A percentile compares a stretch with the other conserved stretches of the same genome.
These are phyloP conservation scores for Pyracantha coccinea DNA, from an alignment of 331 rosid species.

Conservation along the genomic window DNA sequence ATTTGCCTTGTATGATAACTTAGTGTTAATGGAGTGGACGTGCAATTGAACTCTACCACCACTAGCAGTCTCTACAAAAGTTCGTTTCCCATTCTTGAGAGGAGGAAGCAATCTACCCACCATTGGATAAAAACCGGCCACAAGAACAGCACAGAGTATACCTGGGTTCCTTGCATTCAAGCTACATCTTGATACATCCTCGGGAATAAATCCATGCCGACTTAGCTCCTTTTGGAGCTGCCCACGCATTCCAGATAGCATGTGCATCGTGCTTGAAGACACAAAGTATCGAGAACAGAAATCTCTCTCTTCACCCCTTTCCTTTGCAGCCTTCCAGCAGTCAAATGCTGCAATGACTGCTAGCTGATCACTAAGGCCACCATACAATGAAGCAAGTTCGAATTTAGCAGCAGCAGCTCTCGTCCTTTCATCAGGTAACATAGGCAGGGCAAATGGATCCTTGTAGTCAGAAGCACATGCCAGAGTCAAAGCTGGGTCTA, in stretches of 20 bases:
- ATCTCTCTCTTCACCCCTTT: background rate
- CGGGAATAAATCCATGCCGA: slow-evolving; percentile 55
- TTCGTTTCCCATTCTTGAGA: slow-evolving; percentile 16
- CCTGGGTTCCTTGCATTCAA: slow-evolving; percentile 64
- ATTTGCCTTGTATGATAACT: slow-evolving; percentile 16
- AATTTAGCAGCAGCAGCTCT: slow-evolving; percentile 55
- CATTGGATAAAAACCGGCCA: slow-evolving; percentile 90
- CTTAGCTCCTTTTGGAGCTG: slow-evolving; percentile 70
- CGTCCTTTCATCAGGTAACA: slow-evolving; percentile 48
- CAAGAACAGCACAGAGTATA: slow-evolving; percentile 66
- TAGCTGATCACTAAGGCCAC: slow-evolving; percentile 84
- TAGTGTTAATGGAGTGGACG: slow-evolving; percentile 38
- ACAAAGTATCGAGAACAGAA: slow-evolving; percentile 70
- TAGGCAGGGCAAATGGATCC: slow-evolving; percentile 84
- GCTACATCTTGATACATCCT: slow-evolving; percentile 45
- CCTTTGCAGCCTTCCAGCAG: slow-evolving; percentile 48
- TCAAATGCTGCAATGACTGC: slow-evolving; percentile 78
- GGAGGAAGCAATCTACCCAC: slow-evolving; percentile 55
- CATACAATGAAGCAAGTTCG: slow-evolving; percentile 69
- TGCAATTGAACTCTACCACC: slow-evolving; percentile 66
- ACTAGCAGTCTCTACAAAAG: slow-evolving; percentile 40
- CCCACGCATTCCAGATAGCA: slow-evolving; percentile 69
- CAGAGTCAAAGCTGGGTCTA: slow-evolving; percentile 86
- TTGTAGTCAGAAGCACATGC: slow-evolving; percentile 80
- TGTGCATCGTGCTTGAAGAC: slow-evolving; percentile 48